Evolutionary conservation across 169 alveolate genomes (phyloP), one percentile per base, ranked within the genome.

Genomic region (Eimeria necatrix): DNA sequence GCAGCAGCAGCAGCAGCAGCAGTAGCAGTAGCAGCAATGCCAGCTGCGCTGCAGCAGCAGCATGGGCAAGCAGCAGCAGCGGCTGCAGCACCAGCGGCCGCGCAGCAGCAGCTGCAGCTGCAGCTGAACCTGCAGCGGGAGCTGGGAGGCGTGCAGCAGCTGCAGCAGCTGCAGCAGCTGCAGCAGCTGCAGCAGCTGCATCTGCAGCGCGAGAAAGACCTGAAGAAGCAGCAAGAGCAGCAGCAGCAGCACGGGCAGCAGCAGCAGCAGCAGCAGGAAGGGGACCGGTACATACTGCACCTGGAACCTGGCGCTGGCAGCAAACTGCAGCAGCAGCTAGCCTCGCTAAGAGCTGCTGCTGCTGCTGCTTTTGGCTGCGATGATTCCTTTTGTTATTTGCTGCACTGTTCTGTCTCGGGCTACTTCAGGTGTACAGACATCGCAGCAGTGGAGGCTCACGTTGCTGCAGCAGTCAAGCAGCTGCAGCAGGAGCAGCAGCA

Each of bases 301-400:
- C 3, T 68, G 32, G 78, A 68, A 52, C 78, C 78, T 0, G 78
- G 78, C 14, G 41, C 78, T 8, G 78, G 78, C 12, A 68, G 78
- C 20, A 10, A 8, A 10, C 78, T 68, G 22, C 78, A 68, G 78
- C 22, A 16, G 78, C 78, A 22, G 22, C 78, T 68, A 10, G 9
- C 78, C 46, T 8, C 32, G 9, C 20, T 14, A n/a, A 16, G 78
- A 68, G 41, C 12, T 10, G 78, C 9, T 12, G 78, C 78, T 16
- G 78, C 78, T 68, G 78, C 78, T 22, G 78, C 78, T 22, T 68
- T 68, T 22, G 78, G 78, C 32, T 10, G 32, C 9, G 78, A 68
- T 68, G 78, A 68, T 10, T 20, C 78, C 14, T n/a, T 20, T 10
- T 68, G 78, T n/a, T 68, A 68, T 22, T 20, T 10, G 78, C 78